Conservation (phyloP, 164 flowering plant species). For the Warburgia ugandensis region DNA sequence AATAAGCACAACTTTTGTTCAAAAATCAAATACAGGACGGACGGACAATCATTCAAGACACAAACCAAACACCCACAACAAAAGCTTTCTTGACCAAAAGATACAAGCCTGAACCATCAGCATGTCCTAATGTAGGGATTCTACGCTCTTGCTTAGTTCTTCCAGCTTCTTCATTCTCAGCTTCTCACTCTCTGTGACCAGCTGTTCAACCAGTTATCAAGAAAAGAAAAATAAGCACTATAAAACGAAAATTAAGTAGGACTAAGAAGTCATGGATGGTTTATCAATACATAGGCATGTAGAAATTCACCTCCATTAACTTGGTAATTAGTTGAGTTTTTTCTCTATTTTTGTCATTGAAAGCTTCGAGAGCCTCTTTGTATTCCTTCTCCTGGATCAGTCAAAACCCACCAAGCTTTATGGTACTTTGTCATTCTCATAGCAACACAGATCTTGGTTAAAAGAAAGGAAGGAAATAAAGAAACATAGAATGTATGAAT, state of each 20-base stretch:
- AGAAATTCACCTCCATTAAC: slow-evolving; percentile 65
- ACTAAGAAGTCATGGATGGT: too few species aligned
- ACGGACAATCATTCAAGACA: slow-evolving; percentile 4
- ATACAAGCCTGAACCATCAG: slow-evolving; percentile 19
- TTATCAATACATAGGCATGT: background rate
- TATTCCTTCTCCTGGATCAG: slow-evolving; percentile 81
- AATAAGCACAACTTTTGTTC: slow-evolving; percentile 10
- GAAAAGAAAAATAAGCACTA: too few species aligned
- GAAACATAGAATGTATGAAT: too few species aligned
- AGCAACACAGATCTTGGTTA: too few species aligned
- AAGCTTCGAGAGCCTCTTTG: slow-evolving; percentile 75
- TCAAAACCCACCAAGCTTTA: background rate
- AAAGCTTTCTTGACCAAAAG: slow-evolving; percentile 17
- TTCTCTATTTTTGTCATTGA: slow-evolving; percentile 76
- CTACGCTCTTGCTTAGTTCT: slow-evolving; percentile 73
- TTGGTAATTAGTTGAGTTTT: slow-evolving; percentile 62
- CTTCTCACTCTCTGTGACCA: slow-evolving; percentile 79
- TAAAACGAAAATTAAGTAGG: too few species aligned
- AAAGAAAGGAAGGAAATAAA: too few species aligned
- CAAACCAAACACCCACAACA: slow-evolving; percentile 1
- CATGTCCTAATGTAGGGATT: slow-evolving; percentile 32
- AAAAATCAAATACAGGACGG: slow-evolving; percentile 7
- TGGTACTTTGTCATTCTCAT: background rate
- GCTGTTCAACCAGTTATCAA: too few species aligned
- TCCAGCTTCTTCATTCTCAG: slow-evolving; percentile 82